These are phyloP conservation scores for Epichloe uncinata DNA, from an alignment of 2,329 filamentous ascomycete species.

Conservation along the genomic window DNA sequence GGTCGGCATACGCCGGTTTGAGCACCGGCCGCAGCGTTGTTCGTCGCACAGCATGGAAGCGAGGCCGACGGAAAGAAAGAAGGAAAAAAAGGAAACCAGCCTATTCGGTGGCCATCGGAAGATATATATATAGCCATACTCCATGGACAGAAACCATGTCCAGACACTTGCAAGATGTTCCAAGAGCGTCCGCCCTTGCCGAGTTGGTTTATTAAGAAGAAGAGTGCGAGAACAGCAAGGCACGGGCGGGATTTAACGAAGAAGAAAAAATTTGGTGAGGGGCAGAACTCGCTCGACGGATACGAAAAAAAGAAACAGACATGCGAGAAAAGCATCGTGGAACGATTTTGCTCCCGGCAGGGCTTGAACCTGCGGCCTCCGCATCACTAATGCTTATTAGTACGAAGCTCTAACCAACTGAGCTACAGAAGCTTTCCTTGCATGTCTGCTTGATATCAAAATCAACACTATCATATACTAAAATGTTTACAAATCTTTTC, in stretches of 20 bases:
- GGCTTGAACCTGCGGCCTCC: conserved; percentile 9
- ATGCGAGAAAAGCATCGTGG: conserved; percentile 3
- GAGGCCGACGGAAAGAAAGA: too few relatives aligned
- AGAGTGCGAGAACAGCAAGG: too few relatives aligned
- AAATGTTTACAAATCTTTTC: rapidly evolving
- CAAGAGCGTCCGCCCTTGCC: too few relatives aligned
- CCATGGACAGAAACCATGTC: too few relatives aligned
- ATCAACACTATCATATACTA: not conserved
- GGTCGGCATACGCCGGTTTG: not conserved
- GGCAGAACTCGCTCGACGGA: not conserved
- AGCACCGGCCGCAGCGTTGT: not conserved
- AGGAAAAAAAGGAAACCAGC: too few relatives aligned
- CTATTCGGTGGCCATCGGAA: too few relatives aligned
- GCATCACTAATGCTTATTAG: not conserved
- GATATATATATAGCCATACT: not conserved
- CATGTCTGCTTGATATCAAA: not conserved
- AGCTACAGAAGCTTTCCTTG: conserved; percentile 1
- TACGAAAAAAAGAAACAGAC: not conserved
- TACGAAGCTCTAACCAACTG: too few relatives aligned
- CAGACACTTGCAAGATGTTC: too few relatives aligned
- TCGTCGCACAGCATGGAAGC: too few relatives aligned
- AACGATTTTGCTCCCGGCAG: conserved; percentile 8
- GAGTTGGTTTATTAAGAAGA: too few relatives aligned
- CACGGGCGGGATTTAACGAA: not conserved
- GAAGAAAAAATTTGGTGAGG: not conserved